Conservation (phyloP, 768 basidiomycete genomes). For the Candolleomyces efflorescens region DNA sequence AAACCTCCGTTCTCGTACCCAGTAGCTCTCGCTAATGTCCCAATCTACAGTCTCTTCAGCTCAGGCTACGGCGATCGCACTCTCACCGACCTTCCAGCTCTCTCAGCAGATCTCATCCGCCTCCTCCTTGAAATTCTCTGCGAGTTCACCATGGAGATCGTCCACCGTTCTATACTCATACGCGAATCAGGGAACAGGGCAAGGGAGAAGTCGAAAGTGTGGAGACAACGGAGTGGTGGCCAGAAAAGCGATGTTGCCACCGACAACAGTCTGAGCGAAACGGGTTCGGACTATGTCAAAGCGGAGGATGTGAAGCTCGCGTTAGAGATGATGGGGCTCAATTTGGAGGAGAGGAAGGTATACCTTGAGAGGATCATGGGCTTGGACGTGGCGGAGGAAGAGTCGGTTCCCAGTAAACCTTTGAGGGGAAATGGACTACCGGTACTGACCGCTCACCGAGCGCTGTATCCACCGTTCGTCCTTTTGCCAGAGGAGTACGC, state of each 20-base stretch:
- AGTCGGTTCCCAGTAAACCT: no score
- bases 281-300: background rate
- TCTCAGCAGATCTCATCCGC: background rate
- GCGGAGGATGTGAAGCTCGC: background rate
- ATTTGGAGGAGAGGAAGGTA: background rate
- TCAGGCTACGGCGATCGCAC: background rate
- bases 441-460: no score
- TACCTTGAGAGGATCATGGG: background rate
- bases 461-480: no score
- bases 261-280: background rate
- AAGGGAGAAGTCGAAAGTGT: background rate
- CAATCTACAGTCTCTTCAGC: background rate
- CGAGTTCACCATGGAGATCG: background rate
- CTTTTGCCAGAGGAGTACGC: no score
- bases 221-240: background rate
- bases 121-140: background rate
- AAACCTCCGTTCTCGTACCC: background rate
- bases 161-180: background rate
- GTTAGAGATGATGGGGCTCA: background rate
- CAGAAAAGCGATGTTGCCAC: background rate
- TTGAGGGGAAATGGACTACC: no score
- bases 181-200: background rate
- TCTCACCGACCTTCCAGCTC: background rate
- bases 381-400: no score
- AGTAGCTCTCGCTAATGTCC: background rate